A percentile compares a stretch with the other conserved stretches of the same genome.
Conservation (phyloP, 768 basidiomycete species). For the Boletus rubroflammeus region DNA sequence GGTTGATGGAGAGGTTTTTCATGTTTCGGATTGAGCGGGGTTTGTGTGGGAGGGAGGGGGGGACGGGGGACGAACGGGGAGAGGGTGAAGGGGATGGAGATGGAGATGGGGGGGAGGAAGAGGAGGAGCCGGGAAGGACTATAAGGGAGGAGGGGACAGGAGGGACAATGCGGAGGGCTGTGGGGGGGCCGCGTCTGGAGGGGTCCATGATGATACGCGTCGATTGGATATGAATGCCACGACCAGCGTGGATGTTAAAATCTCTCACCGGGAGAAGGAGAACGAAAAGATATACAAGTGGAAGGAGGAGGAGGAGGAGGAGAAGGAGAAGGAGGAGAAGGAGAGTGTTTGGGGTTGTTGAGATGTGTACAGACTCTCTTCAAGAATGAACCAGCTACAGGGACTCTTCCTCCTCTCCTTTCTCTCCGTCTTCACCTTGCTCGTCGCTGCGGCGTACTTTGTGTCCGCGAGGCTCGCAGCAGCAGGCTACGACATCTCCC, state of each 20-base stretch:
- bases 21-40: constrained; percentile 57
- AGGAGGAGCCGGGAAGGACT: constrained; percentile 23
- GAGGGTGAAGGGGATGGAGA: background rate
- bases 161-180: constrained; percentile 55
- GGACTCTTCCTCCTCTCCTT: constrained; percentile 54
- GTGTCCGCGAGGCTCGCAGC: constrained; percentile 43
- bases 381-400: constrained; percentile 46
- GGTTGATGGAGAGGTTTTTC: constrained; percentile 71
- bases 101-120: constrained; percentile 27
- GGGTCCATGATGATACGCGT: constrained; percentile 14
- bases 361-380: background rate
- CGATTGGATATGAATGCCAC: constrained; percentile 32
- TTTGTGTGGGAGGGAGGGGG: constrained; percentile 35
- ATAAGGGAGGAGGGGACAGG: constrained; percentile 43
- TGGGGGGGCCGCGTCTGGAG: constrained; percentile 27
- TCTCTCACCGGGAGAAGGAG: constrained; percentile 20
- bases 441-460: constrained; percentile 44
- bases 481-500: constrained; percentile 54
- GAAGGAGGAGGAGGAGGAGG: background rate
- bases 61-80: background rate
- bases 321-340: background rate
- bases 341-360: constrained; percentile 10
- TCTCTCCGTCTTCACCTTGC: constrained; percentile 42
- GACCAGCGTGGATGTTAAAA: constrained; percentile 33
- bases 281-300: too few species aligned